Evolutionary conservation across 768 basidiomycete genomes (phyloP), one percentile per base, ranked within the genome.

Genomic region (Asterophora lycoperdoides): DNA sequence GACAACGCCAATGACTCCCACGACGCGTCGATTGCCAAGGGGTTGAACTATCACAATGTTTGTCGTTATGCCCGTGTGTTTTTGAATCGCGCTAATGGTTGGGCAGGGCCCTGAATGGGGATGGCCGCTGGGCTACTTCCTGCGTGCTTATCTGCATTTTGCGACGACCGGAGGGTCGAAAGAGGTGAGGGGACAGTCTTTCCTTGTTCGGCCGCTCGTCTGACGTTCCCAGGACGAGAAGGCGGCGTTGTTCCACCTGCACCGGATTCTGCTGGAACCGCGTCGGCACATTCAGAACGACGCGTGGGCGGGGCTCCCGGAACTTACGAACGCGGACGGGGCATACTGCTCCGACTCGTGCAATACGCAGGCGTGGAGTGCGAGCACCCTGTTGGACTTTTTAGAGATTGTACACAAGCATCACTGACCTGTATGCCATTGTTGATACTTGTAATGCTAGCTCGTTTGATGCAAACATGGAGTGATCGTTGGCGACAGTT

Each of bases 101-200:
- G 38, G 44, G 15, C 52, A 93, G 83, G 92, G 91, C 14, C 92
- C 92, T 4, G 90, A 93, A 62, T 96, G 92, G 93, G 88, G 86
- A 8, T 95, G 93, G 92, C 92, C 92, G 9, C 69, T 92, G 37
- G 96, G 96, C 3, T 98, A 93, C 71, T 97, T 96, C 77, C 68
- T 98, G 54, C 83, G 92, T 42, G 93, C 96, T 0, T 96, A 92
- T 67, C 77, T 97, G 38, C 68, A 90, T 63, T 98, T 98, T 64
- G 92, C 96, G 63, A 80, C 73, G 10, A 68, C 70, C 10, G 78
- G 74, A 13, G 91, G 89, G 1, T 69, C 66, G 3, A 34, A 8
- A 87, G 86, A 18, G 80, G 83, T 64, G 65, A 81, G 62, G 90
- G 90, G 50, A 47, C 83, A 71, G 10, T 17, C 9, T 35, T 28